phyloP scores from a whole-genome alignment of 2,329 filamentous ascomycete genomes.

The Achaetomium macrosporum region DNA sequence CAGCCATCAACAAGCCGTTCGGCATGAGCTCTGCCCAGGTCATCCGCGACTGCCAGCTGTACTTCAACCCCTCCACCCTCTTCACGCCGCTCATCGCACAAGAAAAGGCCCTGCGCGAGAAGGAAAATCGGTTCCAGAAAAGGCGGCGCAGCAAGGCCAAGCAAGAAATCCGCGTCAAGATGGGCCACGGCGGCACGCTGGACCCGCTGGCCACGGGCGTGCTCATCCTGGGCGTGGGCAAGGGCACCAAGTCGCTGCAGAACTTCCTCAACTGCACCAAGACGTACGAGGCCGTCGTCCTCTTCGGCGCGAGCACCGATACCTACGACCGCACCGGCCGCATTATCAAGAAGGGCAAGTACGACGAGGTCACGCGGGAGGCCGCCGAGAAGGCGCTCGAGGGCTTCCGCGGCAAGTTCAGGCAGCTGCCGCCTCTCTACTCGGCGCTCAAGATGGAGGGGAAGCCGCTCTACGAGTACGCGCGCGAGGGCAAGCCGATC shows the following conservation, averaged over 20 bases:
- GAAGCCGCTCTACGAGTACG: conserved; percentile 94
- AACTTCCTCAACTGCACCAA: conserved; percentile 86
- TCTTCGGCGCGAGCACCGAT: conserved; percentile 91
- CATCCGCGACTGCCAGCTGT: conserved; percentile 76
- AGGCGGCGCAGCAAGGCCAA: conserved; percentile 53
- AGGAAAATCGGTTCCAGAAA: conserved; percentile 54
- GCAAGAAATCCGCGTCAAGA: conserved; percentile 69
- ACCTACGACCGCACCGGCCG: conserved; percentile 86
- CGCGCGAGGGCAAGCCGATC: conserved; percentile 78
- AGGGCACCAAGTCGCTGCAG: conserved; percentile 75
- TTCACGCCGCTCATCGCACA: conserved; percentile 73
- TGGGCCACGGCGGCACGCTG: conserved; percentile 92
- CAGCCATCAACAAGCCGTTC: conserved; percentile 89
- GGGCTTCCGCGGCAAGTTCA: conserved; percentile 72
- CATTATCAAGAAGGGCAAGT: conserved; percentile 66
- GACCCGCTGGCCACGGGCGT: conserved; percentile 93
- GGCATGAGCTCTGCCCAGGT: conserved; percentile 85
- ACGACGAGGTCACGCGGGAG: conserved; percentile 74
- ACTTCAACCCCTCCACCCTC: conserved; percentile 73
- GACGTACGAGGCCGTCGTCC: conserved; percentile 79
- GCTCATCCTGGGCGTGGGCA: conserved; percentile 80
- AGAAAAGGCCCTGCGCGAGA: conserved; percentile 50
- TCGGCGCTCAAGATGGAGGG: conserved; percentile 90
- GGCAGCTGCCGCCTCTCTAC: conserved; percentile 88
- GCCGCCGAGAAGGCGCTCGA: conserved; percentile 70